Evolutionary conservation across 2,329 filamentous ascomycete species (phyloP), one percentile per base, ranked within the genome.

Genomic region (Fusarium euwallaceae): DNA sequence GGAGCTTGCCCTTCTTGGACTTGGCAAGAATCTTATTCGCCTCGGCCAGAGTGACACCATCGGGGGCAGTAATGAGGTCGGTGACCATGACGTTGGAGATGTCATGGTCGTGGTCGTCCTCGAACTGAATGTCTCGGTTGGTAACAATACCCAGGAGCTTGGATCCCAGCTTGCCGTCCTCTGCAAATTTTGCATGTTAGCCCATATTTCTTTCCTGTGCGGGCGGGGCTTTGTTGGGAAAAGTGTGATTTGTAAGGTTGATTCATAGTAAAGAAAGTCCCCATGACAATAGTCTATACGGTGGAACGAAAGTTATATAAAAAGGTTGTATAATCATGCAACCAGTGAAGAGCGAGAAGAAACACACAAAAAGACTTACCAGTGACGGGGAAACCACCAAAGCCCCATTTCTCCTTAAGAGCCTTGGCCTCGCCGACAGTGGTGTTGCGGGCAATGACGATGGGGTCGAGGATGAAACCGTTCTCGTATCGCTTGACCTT

Each of bases 301-400:
- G 97, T 96, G 96, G 97, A 99, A 99, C 97, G 97, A 99, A 99
- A 99, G 97, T 98, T 98, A 98, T 93, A 91, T 87, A 86, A 88
- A 90, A 88, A 87, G 86, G 89, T 88, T 91, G 88, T 90, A 89
- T 94, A 97, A 98, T 98, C 94, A 95, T 85, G 82, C 78, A 86
- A 86, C 82, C 80, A 41, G 61, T 29, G 61, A 55, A 64, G 29
- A 51, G 59, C 66, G 62, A 32, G 56, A 62, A 69, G 43, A 74
- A 68, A 70, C 67, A 70, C 67, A 70, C 70, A 6, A 58, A 61
- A 55, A 61, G 10, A 88, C 96, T 90, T 88, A 99, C 97, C 97
- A 86, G 97, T 99, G 69, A 99, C 96, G 70, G 97, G 97, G 87
- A 98, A 98, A 80, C 97, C 97, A 82, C 97, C 97, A 81, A 99